phyloP scores from a whole-genome alignment of 305 asterid genomes.

The Plantago lanceolata region DNA sequence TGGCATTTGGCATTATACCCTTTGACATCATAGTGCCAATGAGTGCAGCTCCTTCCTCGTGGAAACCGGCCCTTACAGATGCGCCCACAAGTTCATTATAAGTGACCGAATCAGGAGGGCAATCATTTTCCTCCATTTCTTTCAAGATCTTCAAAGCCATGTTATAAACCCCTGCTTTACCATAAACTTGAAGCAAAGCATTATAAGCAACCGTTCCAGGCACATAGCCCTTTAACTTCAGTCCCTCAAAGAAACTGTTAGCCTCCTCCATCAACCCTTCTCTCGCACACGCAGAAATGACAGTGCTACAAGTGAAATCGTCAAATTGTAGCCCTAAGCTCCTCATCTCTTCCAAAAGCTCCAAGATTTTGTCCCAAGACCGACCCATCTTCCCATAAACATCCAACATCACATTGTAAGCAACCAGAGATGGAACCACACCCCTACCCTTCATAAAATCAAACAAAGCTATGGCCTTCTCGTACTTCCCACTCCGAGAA shows the following conservation, averaged over 20 bases:
- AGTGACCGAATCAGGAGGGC: constrained; percentile 82
- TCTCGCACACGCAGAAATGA: constrained; percentile 87
- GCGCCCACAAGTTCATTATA: constrained; percentile 90
- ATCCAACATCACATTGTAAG: constrained; percentile 92
- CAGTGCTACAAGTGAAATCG: constrained; percentile 94
- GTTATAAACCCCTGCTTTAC: constrained; percentile 70
- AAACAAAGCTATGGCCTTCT: constrained; percentile 67
- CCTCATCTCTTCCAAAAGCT: constrained; percentile 76
- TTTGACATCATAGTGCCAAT: constrained; percentile 71
- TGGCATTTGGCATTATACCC: constrained; percentile 77
- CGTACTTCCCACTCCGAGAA: constrained; percentile 77
- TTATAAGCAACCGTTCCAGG: constrained; percentile 85
- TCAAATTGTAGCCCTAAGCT: constrained; percentile 65
- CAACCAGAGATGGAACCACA: constrained; percentile 58
- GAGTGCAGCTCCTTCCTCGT: constrained; percentile 71
- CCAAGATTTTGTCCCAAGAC: constrained; percentile 66
- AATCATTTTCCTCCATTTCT: constrained; percentile 82
- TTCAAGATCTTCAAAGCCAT: constrained; percentile 73
- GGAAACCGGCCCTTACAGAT: constrained; percentile 84
- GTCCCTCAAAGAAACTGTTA: constrained; percentile 57
- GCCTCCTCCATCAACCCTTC: constrained; percentile 86
- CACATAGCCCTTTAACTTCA: constrained; percentile 60
- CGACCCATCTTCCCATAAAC: constrained; percentile 81
- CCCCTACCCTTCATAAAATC: constrained; percentile 61
- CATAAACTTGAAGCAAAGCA: constrained; percentile 78